Conservation (phyloP, 1,284 basidiomycete species). For the Rhodotorula sp. region DNA sequence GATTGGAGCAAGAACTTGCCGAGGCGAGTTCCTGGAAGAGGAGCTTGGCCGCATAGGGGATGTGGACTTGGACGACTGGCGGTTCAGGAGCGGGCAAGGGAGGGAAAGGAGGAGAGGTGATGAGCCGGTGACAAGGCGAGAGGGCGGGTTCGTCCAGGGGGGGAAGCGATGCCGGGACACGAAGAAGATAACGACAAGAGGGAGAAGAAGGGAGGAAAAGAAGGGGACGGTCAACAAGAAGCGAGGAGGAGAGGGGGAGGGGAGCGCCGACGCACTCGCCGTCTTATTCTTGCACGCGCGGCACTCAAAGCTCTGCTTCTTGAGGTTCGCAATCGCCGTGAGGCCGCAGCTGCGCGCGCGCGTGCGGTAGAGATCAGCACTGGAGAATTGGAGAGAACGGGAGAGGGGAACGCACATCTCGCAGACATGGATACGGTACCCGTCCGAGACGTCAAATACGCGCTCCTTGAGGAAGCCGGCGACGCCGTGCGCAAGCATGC, state of each 20-base stretch:
- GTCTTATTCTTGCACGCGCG: conserved; percentile 95
- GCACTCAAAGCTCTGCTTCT: conserved; percentile 63
- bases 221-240: neutral
- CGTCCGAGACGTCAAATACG: conserved; percentile 69
- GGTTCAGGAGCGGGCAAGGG: neutral
- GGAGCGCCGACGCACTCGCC: conserved; percentile 14
- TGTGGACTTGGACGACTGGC: conserved; percentile 31
- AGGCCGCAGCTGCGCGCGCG: conserved; percentile 71
- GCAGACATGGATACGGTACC: conserved; percentile 83
- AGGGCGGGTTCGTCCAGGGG: too few relatives aligned
- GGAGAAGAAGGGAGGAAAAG: neutral
- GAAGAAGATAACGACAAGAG: neutral
- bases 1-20: neutral
- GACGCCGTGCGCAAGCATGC: conserved; percentile 99
- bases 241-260: neutral
- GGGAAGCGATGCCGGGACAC: too few relatives aligned
- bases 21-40: conserved; percentile 73
- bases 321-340: conserved; percentile 89
- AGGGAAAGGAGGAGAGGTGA: too few relatives aligned
- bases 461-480: conserved; percentile 96
- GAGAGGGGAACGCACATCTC: conserved; percentile 70
- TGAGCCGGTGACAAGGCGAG: too few relatives aligned
- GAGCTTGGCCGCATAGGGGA: conserved; percentile 51
- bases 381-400: neutral
- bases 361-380: neutral